Evolutionary conservation across 768 basidiomycete genomes (phyloP), one percentile per base, ranked within the genome.

Genomic region (Leccinum variicolor): DNA sequence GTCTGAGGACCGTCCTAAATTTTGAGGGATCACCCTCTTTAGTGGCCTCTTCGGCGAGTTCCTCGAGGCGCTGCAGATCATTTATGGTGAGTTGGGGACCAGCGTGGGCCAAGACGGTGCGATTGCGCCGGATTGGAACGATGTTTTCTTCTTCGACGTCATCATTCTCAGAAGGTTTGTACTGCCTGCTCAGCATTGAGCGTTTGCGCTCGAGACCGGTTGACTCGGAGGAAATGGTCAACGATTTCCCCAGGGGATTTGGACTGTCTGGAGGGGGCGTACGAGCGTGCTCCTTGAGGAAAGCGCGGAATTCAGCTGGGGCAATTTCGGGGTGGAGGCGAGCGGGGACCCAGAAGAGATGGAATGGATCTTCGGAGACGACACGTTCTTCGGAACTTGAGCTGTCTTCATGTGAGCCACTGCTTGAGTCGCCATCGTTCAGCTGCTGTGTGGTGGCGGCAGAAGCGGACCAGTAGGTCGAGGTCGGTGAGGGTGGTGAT

Each of bases 331-430:
- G 97, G 71, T 98, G 97, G 34, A 98, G 79, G 57, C 89, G 84
- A 15, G 97, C 97, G 53, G 97, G 97, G 28, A 99, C 94, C 97
- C 97, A 99, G 80, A 98, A 98, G 62, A 98, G 84, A 73, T 93
- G 90, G 66, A 87, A 86, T 3, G 91, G 88, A 75, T 96, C 92
- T 65, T 91, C 86, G 39, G 81, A 71, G 21, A 67, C n/a, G 41
- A 43, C 54, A 51, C 65, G 71, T 25, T 72, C 73, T 52, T 74
- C 73, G 15, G 73, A 73, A 66, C 68, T 73, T 63, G 73, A 69
- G 64, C 67, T 69, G 56, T 73, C 76, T 62, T 76, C 74, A 58
- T 76, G 73, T 50, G 76, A 76, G 62, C 74, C 72, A 48, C 74
- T 75, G 49, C 73, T 75, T 25, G 75, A 74, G 59, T 82, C 81